A percentile compares a stretch with the other conserved stretches of the same genome.
Evolutionary conservation across 495 filamentous ascomycete species (phyloP).

Genomic region (Tuber magnatum): DNA sequence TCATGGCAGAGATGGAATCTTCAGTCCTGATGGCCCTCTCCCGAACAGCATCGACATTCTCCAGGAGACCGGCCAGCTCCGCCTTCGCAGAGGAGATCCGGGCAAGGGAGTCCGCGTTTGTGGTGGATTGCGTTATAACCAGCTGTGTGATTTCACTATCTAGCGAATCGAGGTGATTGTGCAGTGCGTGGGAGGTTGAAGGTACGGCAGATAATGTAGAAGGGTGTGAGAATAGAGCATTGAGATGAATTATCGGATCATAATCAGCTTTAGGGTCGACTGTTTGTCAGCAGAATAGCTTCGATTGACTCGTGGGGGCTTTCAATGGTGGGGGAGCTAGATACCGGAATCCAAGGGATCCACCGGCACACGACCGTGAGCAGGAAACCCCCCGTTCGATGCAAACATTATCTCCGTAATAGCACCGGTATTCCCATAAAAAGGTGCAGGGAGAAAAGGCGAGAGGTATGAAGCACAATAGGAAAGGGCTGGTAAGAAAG

Average conservation of each 20-base stretch:
- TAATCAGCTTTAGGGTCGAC: slow-evolving; percentile 62
- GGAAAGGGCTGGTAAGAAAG: neutral
- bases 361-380: slow-evolving; percentile 24
- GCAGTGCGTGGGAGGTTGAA: slow-evolving; percentile 62
- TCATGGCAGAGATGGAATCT: slow-evolving; percentile 96
- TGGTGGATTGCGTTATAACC: slow-evolving; percentile 72
- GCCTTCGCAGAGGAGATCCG: slow-evolving; percentile 83
- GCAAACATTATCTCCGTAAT: slow-evolving; percentile 21
- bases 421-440: neutral
- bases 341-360: slow-evolving; percentile 37
- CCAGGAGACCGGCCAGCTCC: slow-evolving; percentile 82
- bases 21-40: slow-evolving; percentile 86
- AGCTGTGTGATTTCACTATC: slow-evolving; percentile 69
- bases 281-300: slow-evolving; percentile 15
- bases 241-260: slow-evolving; percentile 87
- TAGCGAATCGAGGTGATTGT: slow-evolving; percentile 74
- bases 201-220: slow-evolving; percentile 74
- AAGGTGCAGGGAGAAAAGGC: neutral
- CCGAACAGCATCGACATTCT: slow-evolving; percentile 90
- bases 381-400: slow-evolving; percentile 22
- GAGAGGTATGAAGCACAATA: neutral
- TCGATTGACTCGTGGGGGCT: slow-evolving; percentile 28
- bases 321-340: slow-evolving; percentile 11
- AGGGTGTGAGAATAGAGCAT: slow-evolving; percentile 86
- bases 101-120: slow-evolving; percentile 77